These are phyloP conservation scores for Coniochaeta sp. DNA, from an alignment of 2,329 filamentous ascomycete species.

Conservation along the genomic window DNA sequence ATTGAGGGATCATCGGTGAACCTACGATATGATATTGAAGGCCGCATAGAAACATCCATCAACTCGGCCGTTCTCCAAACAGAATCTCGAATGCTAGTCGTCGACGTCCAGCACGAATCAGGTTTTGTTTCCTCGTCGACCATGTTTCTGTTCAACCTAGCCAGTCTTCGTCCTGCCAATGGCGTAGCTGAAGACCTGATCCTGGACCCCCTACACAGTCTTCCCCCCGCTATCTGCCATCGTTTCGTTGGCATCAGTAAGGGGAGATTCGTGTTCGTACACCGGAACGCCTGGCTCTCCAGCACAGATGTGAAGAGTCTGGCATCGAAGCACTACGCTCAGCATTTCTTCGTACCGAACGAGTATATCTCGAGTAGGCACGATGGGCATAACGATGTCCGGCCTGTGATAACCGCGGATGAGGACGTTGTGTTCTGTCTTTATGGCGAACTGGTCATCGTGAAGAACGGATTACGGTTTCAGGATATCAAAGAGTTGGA, in stretches of 20 bases:
- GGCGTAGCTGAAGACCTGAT: neutral
- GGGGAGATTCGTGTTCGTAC: slow-evolving; percentile 10
- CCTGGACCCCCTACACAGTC: neutral
- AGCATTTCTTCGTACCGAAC: slow-evolving; percentile 13
- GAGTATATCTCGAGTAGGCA: slow-evolving; percentile 10
- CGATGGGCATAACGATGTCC: slow-evolving; percentile 7
- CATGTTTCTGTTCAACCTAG: slow-evolving; percentile 6
- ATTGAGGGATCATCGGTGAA: neutral
- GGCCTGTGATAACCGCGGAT: slow-evolving; percentile 18
- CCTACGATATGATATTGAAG: slow-evolving; percentile 1
- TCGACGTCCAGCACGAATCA: slow-evolving; percentile 4
- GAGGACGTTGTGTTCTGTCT: slow-evolving; percentile 10
- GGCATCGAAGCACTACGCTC: slow-evolving; percentile 3
- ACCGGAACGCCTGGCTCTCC: slow-evolving; percentile 12
- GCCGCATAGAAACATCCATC: neutral
- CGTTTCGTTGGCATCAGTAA: slow-evolving; percentile 9
- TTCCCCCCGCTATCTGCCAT: slow-evolving; percentile 3
- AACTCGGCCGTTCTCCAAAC: slow-evolving; percentile 2
- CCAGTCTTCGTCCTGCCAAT: neutral
- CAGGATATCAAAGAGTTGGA: slow-evolving; percentile 1
- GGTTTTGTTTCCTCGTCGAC: slow-evolving; percentile 5
- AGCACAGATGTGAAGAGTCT: slow-evolving; percentile 5
- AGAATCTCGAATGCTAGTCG: slow-evolving; percentile 2
- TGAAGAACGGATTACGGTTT: slow-evolving; percentile 13
- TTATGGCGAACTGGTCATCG: slow-evolving; percentile 8